Evolutionary conservation across 306 rosid genomes (phyloP).

Genomic region (Quercus variabilis): DNA sequence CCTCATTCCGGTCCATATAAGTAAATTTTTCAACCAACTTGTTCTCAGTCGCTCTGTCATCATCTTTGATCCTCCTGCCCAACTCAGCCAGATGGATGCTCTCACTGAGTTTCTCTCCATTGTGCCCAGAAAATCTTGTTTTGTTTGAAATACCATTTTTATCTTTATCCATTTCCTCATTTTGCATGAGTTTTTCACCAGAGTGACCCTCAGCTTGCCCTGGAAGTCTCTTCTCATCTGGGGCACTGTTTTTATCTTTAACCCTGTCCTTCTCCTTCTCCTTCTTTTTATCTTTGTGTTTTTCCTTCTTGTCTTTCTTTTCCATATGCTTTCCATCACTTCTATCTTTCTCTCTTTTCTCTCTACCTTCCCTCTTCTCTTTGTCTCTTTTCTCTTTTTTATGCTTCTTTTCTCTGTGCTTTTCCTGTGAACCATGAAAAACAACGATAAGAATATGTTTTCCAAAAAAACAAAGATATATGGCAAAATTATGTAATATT

Average conservation of each 20-base stretch:
- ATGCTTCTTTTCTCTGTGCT: conserved; percentile 59
- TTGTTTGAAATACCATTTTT: conserved; percentile 34
- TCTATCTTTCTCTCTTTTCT: conserved; percentile 71
- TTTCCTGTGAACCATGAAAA: conserved; percentile 50
- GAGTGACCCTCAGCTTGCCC: conserved; percentile 37
- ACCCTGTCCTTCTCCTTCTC: conserved; percentile 49
- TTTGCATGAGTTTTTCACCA: conserved; percentile 42
- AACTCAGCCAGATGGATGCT: conserved; percentile 48
- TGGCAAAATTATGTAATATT: neutral
- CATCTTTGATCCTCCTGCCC: conserved; percentile 60
- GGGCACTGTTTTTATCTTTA: conserved; percentile 34
- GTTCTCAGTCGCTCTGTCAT: conserved; percentile 42
- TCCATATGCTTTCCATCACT: conserved; percentile 65
- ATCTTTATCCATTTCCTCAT: conserved; percentile 41
- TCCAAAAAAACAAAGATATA: neutral
- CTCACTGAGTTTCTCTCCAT: conserved; percentile 56
- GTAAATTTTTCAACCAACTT: conserved; percentile 44
- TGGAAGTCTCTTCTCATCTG: conserved; percentile 52
- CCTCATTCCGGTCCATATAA: conserved; percentile 51
- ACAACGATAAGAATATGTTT: conserved; percentile 2
- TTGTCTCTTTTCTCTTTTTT: conserved; percentile 79
- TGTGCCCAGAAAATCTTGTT: conserved; percentile 49
- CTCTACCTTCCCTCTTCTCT: conserved; percentile 70
- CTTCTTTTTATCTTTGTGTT: conserved; percentile 62
- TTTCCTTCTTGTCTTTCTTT: conserved; percentile 77